Conservation (phyloP, 257 asterid species). For the Nemophila menziesii region DNA sequence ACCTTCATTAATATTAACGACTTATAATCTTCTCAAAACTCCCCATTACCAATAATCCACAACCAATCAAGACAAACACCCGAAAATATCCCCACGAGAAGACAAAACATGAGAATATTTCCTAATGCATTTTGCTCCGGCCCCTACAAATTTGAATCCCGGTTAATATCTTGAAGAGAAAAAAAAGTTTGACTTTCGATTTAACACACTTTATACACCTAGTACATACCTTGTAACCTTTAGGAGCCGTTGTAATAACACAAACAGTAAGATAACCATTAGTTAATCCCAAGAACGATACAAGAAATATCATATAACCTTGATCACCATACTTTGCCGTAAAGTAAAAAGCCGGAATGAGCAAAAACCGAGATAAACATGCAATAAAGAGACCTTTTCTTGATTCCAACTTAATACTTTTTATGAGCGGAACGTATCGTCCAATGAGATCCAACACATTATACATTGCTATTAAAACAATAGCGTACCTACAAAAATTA, state of each 20-base stretch:
- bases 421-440: neutral
- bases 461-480: constrained; percentile 1
- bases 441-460: constrained; percentile 3
- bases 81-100: constrained; percentile 24
- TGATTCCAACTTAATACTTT: constrained; percentile 2
- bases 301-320: constrained; percentile 1
- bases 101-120: constrained; percentile 19
- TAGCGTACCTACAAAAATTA: constrained; percentile 1
- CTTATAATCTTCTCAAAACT: constrained; percentile 9
- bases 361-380: constrained; percentile 1
- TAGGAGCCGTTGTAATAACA: constrained; percentile 2
- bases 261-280: constrained; percentile 3
- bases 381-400: neutral
- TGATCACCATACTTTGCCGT: constrained; percentile 6
- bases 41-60: constrained; percentile 29
- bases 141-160: constrained; percentile 12
- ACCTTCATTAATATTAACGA: too few species aligned
- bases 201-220: too few species aligned
- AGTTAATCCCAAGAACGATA: constrained; percentile 1
- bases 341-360: constrained; percentile 2
- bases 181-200: too few species aligned
- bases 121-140: constrained; percentile 36
- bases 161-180: neutral
- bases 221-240: constrained; percentile 6
- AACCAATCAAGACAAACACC: constrained; percentile 35